Percentiles rank a stretch among this genome's conserved stretches.
Conservation (phyloP, 768 basidiomycete species). For the Rhizopogon sp. region DNA sequence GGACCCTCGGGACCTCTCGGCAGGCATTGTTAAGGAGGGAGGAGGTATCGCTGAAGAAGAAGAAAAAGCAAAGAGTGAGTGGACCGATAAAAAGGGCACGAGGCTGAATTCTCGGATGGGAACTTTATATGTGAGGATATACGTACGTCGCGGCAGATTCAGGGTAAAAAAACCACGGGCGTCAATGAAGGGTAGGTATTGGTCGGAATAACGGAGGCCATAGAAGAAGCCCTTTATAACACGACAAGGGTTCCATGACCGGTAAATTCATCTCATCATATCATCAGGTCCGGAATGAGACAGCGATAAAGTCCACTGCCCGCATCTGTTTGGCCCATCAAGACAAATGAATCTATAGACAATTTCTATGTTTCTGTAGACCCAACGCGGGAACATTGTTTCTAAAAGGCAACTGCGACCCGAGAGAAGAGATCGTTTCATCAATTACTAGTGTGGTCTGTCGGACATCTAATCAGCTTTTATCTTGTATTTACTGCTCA, state of each 20-base stretch:
- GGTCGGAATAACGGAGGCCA: slow-evolving; percentile 24
- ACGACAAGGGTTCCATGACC: slow-evolving; percentile 7
- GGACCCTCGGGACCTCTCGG: slow-evolving; percentile 37
- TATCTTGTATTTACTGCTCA: not conserved
- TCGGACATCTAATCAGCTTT: slow-evolving; percentile 8
- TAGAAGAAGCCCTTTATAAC: slow-evolving; percentile 18
- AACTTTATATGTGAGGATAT: slow-evolving; percentile 26
- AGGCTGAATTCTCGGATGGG: slow-evolving; percentile 11
- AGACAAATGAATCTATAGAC: not conserved
- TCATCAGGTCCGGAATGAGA: not conserved
- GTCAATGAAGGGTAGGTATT: slow-evolving; percentile 11
- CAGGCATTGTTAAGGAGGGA: slow-evolving; percentile 35
- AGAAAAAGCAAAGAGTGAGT: slow-evolving; percentile 12
- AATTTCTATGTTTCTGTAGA: too few relatives aligned
- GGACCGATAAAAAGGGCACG: slow-evolving; percentile 19
- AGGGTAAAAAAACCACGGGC: slow-evolving; percentile 25
- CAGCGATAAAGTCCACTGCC: slow-evolving; percentile 14
- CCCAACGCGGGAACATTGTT: not conserved
- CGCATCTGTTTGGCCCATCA: slow-evolving; percentile 12
- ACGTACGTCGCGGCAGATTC: slow-evolving; percentile 30
- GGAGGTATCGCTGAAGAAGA: slow-evolving; percentile 19
- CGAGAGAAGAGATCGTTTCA: slow-evolving; percentile 5
- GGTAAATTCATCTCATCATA: slow-evolving; percentile 14
- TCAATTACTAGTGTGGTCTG: not conserved
- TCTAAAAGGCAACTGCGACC: slow-evolving; percentile 15